Evolutionary conservation across 805 yeast species (phyloP).

Genomic region (Saturnispora sanitii): DNA sequence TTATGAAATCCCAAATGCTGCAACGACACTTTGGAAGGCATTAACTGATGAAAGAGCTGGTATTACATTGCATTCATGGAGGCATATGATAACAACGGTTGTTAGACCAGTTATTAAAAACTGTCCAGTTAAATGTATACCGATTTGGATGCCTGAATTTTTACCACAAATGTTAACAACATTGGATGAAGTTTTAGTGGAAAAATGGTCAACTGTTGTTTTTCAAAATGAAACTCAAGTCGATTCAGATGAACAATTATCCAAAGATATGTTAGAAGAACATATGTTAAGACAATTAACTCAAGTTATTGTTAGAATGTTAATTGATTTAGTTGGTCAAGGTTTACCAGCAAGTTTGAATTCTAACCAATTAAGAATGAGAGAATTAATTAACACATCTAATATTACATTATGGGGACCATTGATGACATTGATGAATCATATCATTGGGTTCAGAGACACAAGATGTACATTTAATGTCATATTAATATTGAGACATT

Average conservation of each 20-base stretch:
- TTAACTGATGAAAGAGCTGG: slow-evolving; percentile 81
- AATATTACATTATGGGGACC: slow-evolving; percentile 60
- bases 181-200: slow-evolving; percentile 62
- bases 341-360: slow-evolving; percentile 38
- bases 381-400: slow-evolving; percentile 55
- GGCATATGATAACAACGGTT: slow-evolving; percentile 87
- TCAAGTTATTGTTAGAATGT: slow-evolving; percentile 76
- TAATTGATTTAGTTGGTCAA: slow-evolving; percentile 85
- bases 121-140: slow-evolving; percentile 68
- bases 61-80: slow-evolving; percentile 91
- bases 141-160: slow-evolving; percentile 62
- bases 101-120: slow-evolving; percentile 77
- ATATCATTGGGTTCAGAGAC: slow-evolving; percentile 74
- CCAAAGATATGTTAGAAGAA: slow-evolving; percentile 98
- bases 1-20: slow-evolving; percentile 77
- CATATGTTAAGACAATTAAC: slow-evolving; percentile 88
- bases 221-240: slow-evolving; percentile 40
- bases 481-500: slow-evolving; percentile 65
- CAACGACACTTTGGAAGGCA: slow-evolving; percentile 69
- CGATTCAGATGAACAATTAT: slow-evolving; percentile 66
- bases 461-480: slow-evolving; percentile 90
- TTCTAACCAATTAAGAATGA: slow-evolving; percentile 54
- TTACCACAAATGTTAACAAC: slow-evolving; percentile 68
- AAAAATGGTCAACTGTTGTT: slow-evolving; percentile 67
- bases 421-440: slow-evolving; percentile 62